Evolutionary conservation across 1,284 basidiomycete species (phyloP).

Genomic region (Pseudozyma flocculosa): DNA sequence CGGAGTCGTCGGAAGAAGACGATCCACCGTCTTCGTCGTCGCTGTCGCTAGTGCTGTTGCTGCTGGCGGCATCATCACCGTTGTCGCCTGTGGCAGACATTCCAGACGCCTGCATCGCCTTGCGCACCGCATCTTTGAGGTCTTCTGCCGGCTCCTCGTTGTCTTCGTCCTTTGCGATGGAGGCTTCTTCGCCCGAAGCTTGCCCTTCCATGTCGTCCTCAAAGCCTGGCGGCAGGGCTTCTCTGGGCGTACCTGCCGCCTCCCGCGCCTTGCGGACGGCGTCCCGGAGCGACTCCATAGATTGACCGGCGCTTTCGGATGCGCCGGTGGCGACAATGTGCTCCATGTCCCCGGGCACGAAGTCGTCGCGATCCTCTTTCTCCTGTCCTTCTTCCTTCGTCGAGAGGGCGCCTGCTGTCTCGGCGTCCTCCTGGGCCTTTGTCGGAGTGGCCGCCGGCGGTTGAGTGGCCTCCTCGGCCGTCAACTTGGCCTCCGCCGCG

Average conservation of each 20-base stretch:
- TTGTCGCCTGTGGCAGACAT: conserved; percentile 2
- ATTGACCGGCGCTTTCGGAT: conserved; percentile 14
- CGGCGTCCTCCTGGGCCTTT: too few species aligned
- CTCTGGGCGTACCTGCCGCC: conserved; percentile 18
- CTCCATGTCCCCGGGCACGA: conserved; percentile 28
- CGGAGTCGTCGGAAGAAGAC: conserved; percentile 10
- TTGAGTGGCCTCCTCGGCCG: too few species aligned
- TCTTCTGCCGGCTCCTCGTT: neutral
- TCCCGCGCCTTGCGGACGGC: conserved; percentile 27
- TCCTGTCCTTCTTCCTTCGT: too few species aligned
- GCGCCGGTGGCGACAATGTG: conserved; percentile 31
- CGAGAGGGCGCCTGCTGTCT: too few species aligned
- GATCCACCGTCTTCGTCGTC: conserved; percentile 5
- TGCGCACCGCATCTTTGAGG: neutral
- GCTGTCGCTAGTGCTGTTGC: too few species aligned
- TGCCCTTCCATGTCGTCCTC: conserved; percentile 1
- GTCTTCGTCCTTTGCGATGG: neutral
- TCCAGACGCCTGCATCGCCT: neutral
- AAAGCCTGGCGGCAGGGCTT: conserved; percentile 28
- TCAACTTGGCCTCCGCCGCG: too few species aligned
- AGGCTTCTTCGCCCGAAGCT: too few species aligned
- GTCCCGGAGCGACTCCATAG: conserved; percentile 28
- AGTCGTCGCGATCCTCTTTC: conserved; percentile 3
- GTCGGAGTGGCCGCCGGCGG: too few species aligned
- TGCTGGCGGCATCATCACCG: conserved; percentile 1